Evolutionary conservation across 352 stramenopile species (phyloP).

Genomic region (Globisporangium apiculatum): DNA sequence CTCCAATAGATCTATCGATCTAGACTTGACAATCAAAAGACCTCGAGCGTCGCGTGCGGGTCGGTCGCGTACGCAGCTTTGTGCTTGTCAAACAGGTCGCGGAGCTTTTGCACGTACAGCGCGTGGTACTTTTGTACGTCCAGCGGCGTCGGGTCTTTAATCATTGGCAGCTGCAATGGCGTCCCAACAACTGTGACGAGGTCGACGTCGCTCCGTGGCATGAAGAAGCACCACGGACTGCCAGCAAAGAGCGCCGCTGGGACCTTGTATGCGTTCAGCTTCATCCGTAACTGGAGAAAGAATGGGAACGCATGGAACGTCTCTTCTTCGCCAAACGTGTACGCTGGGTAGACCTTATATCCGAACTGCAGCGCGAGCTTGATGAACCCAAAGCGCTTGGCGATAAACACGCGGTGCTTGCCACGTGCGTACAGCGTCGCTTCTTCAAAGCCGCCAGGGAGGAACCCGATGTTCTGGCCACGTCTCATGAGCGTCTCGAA

Average conservation of each 20-base stretch:
- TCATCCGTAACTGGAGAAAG: slow-evolving; percentile 62
- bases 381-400: slow-evolving; percentile 90
- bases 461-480: slow-evolving; percentile 62
- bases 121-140: slow-evolving; percentile 87
- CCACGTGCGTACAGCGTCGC: slow-evolving; percentile 79
- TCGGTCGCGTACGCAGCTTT: slow-evolving; percentile 74
- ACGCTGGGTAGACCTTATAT: slow-evolving; percentile 85
- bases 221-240: slow-evolving; percentile 60
- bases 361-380: slow-evolving; percentile 89
- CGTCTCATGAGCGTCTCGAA: slow-evolving; percentile 46
- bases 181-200: slow-evolving; percentile 88
- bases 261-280: slow-evolving; percentile 79
- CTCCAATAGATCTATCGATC: too few relatives aligned
- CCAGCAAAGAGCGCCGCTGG: slow-evolving; percentile 80
- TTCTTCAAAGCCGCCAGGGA: slow-evolving; percentile 93
- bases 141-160: slow-evolving; percentile 84
- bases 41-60: slow-evolving; percentile 37
- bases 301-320: slow-evolving; percentile 86
- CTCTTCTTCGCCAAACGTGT: slow-evolving; percentile 90
- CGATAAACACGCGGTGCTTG: slow-evolving; percentile 88
- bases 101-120: slow-evolving; percentile 80
- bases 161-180: slow-evolving; percentile 77
- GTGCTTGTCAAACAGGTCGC: slow-evolving; percentile 85
- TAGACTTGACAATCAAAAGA: slow-evolving; percentile 41
- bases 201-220: slow-evolving; percentile 70